Percentiles rank a stretch among this genome's conserved stretches.
Evolutionary conservation across 441 rosid species (phyloP).

Genomic region (Erodium texanum): DNA sequence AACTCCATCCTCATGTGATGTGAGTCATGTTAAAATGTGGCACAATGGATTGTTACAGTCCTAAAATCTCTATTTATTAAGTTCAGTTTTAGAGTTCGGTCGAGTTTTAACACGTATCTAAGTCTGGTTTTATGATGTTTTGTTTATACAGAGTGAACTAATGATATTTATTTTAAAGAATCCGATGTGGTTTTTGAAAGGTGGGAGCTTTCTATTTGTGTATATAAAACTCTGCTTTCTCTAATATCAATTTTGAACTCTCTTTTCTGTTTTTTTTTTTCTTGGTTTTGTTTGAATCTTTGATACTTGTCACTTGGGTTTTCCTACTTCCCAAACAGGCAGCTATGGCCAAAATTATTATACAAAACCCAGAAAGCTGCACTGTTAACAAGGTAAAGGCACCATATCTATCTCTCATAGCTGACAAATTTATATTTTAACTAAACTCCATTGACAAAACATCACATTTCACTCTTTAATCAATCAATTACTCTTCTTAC

Average conservation of each 20-base stretch:
- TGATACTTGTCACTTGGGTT: constrained; percentile 11
- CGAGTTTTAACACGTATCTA: too few relatives aligned
- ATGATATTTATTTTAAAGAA: neutral
- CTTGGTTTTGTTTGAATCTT: neutral
- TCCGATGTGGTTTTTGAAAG: neutral
- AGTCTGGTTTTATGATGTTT: too few relatives aligned
- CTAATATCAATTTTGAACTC: neutral
- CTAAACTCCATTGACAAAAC: neutral
- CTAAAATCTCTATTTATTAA: too few relatives aligned
- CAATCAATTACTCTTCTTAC: neutral
- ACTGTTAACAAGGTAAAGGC: constrained; percentile 15
- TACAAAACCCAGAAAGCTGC: constrained; percentile 14
- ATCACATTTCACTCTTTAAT: neutral
- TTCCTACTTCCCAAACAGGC: constrained; percentile 22
- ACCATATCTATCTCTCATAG: constrained; percentile 6
- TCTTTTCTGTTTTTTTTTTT: neutral
- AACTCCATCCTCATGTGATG: constrained; percentile 11
- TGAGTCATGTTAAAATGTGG: too few relatives aligned
- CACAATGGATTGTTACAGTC: too few relatives aligned
- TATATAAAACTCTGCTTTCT: neutral
- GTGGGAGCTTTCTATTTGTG: neutral
- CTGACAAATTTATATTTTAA: constrained; percentile 18
- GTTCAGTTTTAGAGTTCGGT: too few relatives aligned
- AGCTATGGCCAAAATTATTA: constrained; percentile 30
- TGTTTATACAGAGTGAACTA: too few relatives aligned